Evolutionary conservation across 2,329 filamentous ascomycete genomes (phyloP).

Genomic region (Cercospora beticola): DNA sequence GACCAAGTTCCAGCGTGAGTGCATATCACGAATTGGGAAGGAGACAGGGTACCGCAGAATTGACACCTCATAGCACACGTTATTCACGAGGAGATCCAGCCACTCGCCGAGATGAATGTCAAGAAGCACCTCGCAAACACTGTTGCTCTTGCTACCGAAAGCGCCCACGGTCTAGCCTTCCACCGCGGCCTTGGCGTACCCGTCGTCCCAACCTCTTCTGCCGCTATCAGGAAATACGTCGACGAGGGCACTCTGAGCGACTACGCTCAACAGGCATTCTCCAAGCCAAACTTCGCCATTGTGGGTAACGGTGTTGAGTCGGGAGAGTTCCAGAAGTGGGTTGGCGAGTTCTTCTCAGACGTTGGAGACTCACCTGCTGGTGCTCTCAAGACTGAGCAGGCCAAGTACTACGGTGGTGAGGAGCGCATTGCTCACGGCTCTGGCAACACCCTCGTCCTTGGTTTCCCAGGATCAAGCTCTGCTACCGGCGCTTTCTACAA

Average conservation of each 20-base stretch:
- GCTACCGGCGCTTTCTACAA: constrained; percentile 73
- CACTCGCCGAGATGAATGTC: constrained; percentile 75
- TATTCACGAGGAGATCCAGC: constrained; percentile 82
- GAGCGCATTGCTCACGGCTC: constrained; percentile 76
- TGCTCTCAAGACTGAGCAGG: constrained; percentile 60
- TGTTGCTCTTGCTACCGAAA: constrained; percentile 75
- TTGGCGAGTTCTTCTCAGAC: constrained; percentile 84
- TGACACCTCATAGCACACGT: constrained; percentile 67
- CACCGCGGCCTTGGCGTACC: constrained; percentile 86
- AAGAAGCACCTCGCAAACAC: constrained; percentile 64
- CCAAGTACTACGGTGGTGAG: constrained; percentile 93
- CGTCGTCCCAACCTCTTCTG: constrained; percentile 69
- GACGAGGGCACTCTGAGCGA: constrained; percentile 70
- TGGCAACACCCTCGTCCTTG: constrained; percentile 83
- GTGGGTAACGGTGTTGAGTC: constrained; percentile 84
- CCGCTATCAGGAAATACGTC: constrained; percentile 76
- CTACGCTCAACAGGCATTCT: constrained; percentile 77
- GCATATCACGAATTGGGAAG: neutral
- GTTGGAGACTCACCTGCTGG: constrained; percentile 57
- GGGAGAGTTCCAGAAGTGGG: constrained; percentile 79
- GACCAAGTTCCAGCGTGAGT: constrained; percentile 75
- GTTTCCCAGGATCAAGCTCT: constrained; percentile 85
- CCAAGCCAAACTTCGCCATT: constrained; percentile 86
- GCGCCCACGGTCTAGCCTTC: constrained; percentile 83
- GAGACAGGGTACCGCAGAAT: constrained; percentile 12